Percentiles rank a stretch among this genome's conserved stretches.
These are phyloP conservation scores for Mucor racemosus DNA, from an alignment of 371 early-diverging fungal species.

Conservation along the genomic window DNA sequence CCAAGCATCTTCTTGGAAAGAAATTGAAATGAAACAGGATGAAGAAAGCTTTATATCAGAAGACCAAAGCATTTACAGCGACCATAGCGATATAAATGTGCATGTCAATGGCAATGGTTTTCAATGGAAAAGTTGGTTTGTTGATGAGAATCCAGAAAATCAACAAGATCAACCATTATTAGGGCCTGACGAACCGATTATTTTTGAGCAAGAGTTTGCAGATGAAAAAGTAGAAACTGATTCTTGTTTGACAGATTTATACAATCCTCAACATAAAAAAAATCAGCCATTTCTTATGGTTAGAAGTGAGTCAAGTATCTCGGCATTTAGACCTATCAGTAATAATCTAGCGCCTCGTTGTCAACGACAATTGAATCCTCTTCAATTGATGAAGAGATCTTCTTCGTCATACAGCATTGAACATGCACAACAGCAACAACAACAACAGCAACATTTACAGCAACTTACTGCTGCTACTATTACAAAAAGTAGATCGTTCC, in stretches of 20 bases:
- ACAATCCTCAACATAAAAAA: background rate
- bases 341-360: slow-evolving; percentile 36
- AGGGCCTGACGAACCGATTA: background rate
- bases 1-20: slow-evolving; percentile 23
- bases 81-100: slow-evolving; percentile 1
- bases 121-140: slow-evolving; percentile 34
- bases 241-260: background rate
- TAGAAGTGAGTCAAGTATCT: slow-evolving; percentile 36
- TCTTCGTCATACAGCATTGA: background rate
- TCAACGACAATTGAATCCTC: slow-evolving; percentile 10
- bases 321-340: slow-evolving; percentile 37
- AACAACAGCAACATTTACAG: background rate
- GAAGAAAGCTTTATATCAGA: background rate
- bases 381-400: background rate
- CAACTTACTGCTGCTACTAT: slow-evolving; percentile 13
- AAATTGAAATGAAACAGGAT: background rate
- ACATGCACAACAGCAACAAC: slow-evolving; percentile 1
- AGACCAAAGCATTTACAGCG: background rate
- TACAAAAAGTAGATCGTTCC: slow-evolving; percentile 47
- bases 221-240: slow-evolving; percentile 29
- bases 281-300: slow-evolving; percentile 18
- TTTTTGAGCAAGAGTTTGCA: slow-evolving; percentile 16
- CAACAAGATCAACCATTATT: background rate
- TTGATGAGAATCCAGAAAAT: background rate
- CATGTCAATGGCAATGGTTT: background rate